Evolutionary conservation across 2,329 filamentous ascomycete species (phyloP).

Genomic region (Grosmannia clavigera): DNA sequence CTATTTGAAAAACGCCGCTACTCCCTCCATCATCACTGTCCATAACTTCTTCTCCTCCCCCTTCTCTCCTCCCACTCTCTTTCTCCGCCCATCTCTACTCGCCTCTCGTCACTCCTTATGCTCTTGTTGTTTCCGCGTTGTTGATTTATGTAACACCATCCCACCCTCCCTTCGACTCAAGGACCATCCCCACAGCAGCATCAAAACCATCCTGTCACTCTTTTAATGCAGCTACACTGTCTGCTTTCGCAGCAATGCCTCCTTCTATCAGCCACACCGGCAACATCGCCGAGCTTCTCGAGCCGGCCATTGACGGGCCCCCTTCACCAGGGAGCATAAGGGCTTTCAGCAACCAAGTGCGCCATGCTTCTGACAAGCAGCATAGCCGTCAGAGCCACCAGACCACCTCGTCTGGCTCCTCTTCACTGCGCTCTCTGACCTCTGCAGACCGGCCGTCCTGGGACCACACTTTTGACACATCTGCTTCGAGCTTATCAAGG

Average conservation of each 20-base stretch:
- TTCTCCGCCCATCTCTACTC: background rate
- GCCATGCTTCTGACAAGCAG: constrained; percentile 31
- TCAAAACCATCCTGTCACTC: background rate
- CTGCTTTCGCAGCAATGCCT: constrained; percentile 2
- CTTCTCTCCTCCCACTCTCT: constrained; percentile 1
- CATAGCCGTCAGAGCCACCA: constrained; percentile 32
- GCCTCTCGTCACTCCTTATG: constrained; percentile 8
- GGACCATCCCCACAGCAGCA: background rate
- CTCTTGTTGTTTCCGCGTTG: background rate
- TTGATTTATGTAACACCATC: constrained; percentile 1
- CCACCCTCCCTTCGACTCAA: background rate
- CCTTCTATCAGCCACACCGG: constrained; percentile 6
- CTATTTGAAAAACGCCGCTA: constrained; percentile 5
- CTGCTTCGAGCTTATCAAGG: constrained; percentile 29
- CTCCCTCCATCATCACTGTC: background rate
- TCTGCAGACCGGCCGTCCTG: constrained; percentile 32
- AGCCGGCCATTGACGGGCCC: constrained; percentile 46
- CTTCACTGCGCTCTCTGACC: constrained; percentile 36
- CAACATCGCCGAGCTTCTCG: constrained; percentile 32
- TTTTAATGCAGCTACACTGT: background rate
- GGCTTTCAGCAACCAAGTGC: constrained; percentile 47
- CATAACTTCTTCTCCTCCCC: constrained; percentile 1
- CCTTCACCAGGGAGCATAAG: constrained; percentile 48
- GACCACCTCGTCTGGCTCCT: constrained; percentile 42
- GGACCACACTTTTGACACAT: constrained; percentile 33